Conservation (phyloP, 768 basidiomycete species). For the Phylloporus arenicola region DNA sequence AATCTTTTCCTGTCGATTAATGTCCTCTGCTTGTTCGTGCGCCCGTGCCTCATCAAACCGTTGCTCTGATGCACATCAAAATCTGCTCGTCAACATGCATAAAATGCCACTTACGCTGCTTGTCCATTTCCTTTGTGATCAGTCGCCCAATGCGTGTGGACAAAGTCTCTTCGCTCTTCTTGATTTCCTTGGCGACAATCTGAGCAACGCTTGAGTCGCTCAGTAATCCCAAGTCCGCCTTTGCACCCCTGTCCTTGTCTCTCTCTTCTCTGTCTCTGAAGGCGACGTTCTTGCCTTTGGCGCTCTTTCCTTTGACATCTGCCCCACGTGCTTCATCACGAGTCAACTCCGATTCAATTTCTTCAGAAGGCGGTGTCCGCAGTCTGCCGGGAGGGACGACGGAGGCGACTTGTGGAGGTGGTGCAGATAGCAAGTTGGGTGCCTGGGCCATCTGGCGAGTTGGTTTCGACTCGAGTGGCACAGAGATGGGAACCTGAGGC, state of each 20-base stretch:
- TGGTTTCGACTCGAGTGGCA: slow-evolving; percentile 20
- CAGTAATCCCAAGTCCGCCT: slow-evolving; percentile 27
- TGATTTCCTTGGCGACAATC: slow-evolving; percentile 69
- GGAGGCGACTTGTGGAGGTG: slow-evolving; percentile 13
- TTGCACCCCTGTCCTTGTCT: slow-evolving; percentile 32
- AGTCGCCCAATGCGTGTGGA: slow-evolving; percentile 72
- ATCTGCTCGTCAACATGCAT: not conserved
- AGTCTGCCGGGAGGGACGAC: slow-evolving; percentile 39
- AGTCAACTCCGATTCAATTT: slow-evolving; percentile 59
- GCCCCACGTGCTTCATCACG: slow-evolving; percentile 51
- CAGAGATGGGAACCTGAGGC: slow-evolving; percentile 25
- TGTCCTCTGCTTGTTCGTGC: slow-evolving; percentile 75
- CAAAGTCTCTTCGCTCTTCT: slow-evolving; percentile 75
- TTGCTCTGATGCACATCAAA: slow-evolving; percentile 49
- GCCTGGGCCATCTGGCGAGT: slow-evolving; percentile 26
- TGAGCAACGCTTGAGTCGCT: slow-evolving; percentile 55
- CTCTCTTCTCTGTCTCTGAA: slow-evolving; percentile 56
- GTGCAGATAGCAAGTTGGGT: slow-evolving; percentile 21
- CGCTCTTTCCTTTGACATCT: slow-evolving; percentile 48
- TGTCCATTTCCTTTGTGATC: slow-evolving; percentile 84
- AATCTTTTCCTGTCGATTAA: slow-evolving; percentile 82
- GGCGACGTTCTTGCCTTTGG: slow-evolving; percentile 52
- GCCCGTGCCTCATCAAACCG: slow-evolving; percentile 77
- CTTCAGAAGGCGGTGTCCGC: slow-evolving; percentile 72
- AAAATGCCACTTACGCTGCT: slow-evolving; percentile 59